Evolutionary conservation across 1,139 yeast genomes (phyloP), one percentile per base, ranked within the genome.

Genomic region (Candida glucosophila): DNA sequence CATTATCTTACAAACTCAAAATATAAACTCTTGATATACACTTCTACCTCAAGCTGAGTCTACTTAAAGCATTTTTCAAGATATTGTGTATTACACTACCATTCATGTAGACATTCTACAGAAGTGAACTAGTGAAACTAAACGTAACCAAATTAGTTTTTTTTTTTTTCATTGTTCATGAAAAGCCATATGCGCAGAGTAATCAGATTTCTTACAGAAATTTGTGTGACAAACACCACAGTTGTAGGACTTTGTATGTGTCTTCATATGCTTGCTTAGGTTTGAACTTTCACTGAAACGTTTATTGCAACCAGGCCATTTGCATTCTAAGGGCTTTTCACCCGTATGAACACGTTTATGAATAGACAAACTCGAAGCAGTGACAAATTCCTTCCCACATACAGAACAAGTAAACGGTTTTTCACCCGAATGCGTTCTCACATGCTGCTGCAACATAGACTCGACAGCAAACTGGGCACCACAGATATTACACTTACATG

Each of bases 221-320:
- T 67, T 62, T 35, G 55, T 58, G 6, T 67, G 55, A 44, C 86
- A 77, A 9, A 40, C 36, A 2, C 51, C 58, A 45, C 86, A 77
- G 28, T 55, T 60, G 44, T 49, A 71, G 18, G 52, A 47, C 33
- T 74, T 64, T 22, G 55, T 51, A 46, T 80, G 92, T 2, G 69
- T 71, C 43, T 72, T 79, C 77, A 83, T 71, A 49, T 90, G 98
- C 44, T 90, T 90, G 14, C 85, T 77, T 40, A 88, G 59, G 46
- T 90, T 88, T 10, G 94, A 80, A 23, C 90, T 76, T 47, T 90
- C 97, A 33, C 92, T 78, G 44, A 90, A 90, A 28, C 85, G 57
- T 49, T 83, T 85, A 14, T 73, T 78, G 49, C 98, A 90, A 0
- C 85, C 81, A 0, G 80, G 80, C 56, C 72, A 69, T 37, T 76